phyloP scores from a whole-genome alignment of 352 stramenopile genomes.

The Pythium guiyangense region DNA sequence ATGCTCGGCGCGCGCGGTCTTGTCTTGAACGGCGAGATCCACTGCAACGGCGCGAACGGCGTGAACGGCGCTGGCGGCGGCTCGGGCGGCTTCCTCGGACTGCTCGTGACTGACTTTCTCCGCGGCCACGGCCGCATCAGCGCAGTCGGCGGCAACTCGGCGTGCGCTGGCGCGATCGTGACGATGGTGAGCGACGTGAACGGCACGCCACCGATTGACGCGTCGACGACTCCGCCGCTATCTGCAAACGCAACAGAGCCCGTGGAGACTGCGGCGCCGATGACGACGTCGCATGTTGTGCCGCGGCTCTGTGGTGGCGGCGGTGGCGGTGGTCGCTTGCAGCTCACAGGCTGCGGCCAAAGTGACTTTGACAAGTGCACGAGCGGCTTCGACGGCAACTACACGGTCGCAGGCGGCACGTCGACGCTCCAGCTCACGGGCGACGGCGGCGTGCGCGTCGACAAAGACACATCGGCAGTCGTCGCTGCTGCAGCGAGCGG shows the following conservation, averaged over 20 bases:
- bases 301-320: constrained; percentile 57
- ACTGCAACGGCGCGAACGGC: constrained; percentile 61
- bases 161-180: constrained; percentile 37
- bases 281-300: constrained; percentile 15
- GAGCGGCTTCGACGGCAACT: constrained; percentile 68
- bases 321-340: constrained; percentile 60
- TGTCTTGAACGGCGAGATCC: constrained; percentile 61
- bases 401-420: constrained; percentile 62
- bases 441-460: constrained; percentile 9
- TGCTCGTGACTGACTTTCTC: constrained; percentile 56
- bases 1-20: constrained; percentile 55
- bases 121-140: constrained; percentile 59
- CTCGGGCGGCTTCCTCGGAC: constrained; percentile 64
- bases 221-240: constrained; percentile 20
- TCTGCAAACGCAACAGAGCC: constrained; percentile 20
- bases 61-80: constrained; percentile 57
- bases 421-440: constrained; percentile 22
- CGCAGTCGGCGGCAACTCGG: constrained; percentile 58
- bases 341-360: constrained; percentile 62
- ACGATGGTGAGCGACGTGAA: constrained; percentile 18
- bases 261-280: no score
- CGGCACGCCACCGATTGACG: constrained; percentile 9
- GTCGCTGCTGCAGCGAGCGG: constrained; percentile 40
- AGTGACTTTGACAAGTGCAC: constrained; percentile 66
- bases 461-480: constrained; percentile 14